Conservation (phyloP, 2,329 filamentous ascomycete genomes). For the Daldinia sp. region DNA sequence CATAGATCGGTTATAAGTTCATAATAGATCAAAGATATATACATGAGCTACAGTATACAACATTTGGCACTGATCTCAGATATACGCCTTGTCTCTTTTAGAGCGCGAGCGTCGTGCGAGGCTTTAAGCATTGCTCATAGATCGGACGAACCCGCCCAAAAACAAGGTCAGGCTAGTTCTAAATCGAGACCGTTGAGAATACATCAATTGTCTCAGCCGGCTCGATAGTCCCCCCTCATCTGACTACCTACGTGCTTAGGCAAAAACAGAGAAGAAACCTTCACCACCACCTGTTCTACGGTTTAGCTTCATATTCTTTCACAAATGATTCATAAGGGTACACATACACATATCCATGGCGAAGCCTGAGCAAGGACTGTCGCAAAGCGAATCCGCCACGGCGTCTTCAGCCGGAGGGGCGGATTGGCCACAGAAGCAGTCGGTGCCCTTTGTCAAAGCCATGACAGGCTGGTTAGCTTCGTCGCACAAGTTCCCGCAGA, state of each 20-base stretch:
- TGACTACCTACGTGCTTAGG: background rate
- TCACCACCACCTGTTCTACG: conserved; percentile 23
- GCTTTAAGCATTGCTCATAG: conserved; percentile 24
- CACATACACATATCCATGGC: conserved; percentile 21
- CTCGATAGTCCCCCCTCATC: background rate
- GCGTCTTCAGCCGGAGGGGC: conserved; percentile 11
- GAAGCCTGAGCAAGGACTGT: conserved; percentile 32
- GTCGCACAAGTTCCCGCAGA: conserved; percentile 9
- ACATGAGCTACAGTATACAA: background rate
- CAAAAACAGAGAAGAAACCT: conserved; percentile 28
- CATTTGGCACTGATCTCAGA: no score
- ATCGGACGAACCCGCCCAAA: background rate
- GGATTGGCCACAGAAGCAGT: conserved; percentile 33
- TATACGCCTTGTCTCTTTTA: no score
- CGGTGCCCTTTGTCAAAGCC: conserved; percentile 31
- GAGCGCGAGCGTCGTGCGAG: no score
- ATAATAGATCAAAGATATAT: background rate
- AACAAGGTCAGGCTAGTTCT: background rate
- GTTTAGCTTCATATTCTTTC: background rate
- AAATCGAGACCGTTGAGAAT: background rate
- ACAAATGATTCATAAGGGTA: background rate
- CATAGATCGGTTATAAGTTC: background rate
- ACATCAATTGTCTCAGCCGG: background rate
- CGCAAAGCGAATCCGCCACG: conserved; percentile 30
- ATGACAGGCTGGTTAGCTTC: conserved; percentile 6